These are phyloP conservation scores for Nitzschia sp. DNA, from an alignment of 108 stramenopile genomes.

Conservation along the genomic window DNA sequence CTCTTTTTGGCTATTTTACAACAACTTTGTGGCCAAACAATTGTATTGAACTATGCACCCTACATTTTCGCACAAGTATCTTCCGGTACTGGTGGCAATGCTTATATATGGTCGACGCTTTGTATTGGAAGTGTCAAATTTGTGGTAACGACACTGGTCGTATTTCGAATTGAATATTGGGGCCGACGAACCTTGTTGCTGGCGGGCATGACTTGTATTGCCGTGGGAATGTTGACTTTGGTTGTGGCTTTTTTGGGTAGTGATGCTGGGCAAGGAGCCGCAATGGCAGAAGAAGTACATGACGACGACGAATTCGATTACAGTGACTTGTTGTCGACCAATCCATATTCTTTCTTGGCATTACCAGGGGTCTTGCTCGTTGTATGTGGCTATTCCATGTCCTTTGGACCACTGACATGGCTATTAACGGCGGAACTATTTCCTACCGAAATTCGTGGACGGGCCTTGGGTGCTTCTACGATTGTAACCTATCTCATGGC, in stretches of 20 bases:
- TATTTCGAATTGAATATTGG: slow-evolving; percentile 55
- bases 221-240: slow-evolving; percentile 48
- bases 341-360: slow-evolving; percentile 33
- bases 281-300: background rate
- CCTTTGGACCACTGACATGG: slow-evolving; percentile 76
- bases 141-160: slow-evolving; percentile 61
- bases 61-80: slow-evolving; percentile 50
- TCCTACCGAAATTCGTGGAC: slow-evolving; percentile 66
- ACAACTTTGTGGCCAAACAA: slow-evolving; percentile 80
- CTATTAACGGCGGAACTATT: slow-evolving; percentile 71
- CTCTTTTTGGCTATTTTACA: slow-evolving; percentile 61
- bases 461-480: slow-evolving; percentile 64
- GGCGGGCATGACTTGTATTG: slow-evolving; percentile 47
- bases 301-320: slow-evolving; percentile 15
- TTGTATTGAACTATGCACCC: slow-evolving; percentile 68
- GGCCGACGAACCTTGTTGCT: slow-evolving; percentile 62
- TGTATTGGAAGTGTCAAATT: slow-evolving; percentile 69
- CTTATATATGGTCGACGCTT: slow-evolving; percentile 41
- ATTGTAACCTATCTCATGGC: slow-evolving; percentile 64
- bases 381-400: slow-evolving; percentile 68
- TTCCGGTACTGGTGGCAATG: slow-evolving; percentile 5
- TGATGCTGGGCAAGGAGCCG: background rate
- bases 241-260: slow-evolving; percentile 45
- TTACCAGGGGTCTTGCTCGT: slow-evolving; percentile 62
- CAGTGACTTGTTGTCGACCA: slow-evolving; percentile 8